These are phyloP conservation scores for Dothideomycetes sp. DNA, from an alignment of 2,329 filamentous ascomycete species.

Conservation along the genomic window DNA sequence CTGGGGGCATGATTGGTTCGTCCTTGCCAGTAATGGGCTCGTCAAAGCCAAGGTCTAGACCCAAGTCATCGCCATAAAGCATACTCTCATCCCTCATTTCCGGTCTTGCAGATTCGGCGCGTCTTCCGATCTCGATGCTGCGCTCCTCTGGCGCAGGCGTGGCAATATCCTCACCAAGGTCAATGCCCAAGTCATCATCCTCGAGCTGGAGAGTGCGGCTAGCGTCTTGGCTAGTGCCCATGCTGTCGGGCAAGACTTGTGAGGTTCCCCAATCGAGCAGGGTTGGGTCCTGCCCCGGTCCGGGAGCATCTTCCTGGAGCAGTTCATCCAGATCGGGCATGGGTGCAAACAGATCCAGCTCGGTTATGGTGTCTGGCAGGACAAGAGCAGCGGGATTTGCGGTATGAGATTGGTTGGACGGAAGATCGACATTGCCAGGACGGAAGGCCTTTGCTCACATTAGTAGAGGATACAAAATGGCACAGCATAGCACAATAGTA, in stretches of 20 bases:
- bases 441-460: conserved; percentile 92
- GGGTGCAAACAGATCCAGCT: conserved; percentile 70
- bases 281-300: conserved; percentile 28
- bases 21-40: conserved; percentile 15
- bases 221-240: conserved; percentile 35
- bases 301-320: conserved; percentile 32
- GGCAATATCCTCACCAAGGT: conserved; percentile 45
- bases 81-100: conserved; percentile 44
- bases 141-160: conserved; percentile 16
- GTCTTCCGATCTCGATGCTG: conserved; percentile 83
- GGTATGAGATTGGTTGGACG: conserved; percentile 62
- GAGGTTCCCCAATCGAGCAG: conserved; percentile 51
- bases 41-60: conserved; percentile 33
- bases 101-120: conserved; percentile 50
- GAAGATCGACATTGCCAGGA: conserved; percentile 90
- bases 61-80: conserved; percentile 48
- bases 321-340: conserved; percentile 79
- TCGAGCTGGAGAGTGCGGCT: conserved; percentile 35
- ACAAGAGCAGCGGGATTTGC: conserved; percentile 79
- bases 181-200: conserved; percentile 50
- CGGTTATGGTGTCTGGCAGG: conserved; percentile 84
- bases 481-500: conserved; percentile 3
- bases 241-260: conserved; percentile 66
- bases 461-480: conserved; percentile 7
- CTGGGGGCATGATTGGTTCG: conserved; percentile 10